These are phyloP conservation scores for Penicillium diatomitis DNA, from an alignment of 495 filamentous ascomycete genomes.

Conservation along the genomic window DNA sequence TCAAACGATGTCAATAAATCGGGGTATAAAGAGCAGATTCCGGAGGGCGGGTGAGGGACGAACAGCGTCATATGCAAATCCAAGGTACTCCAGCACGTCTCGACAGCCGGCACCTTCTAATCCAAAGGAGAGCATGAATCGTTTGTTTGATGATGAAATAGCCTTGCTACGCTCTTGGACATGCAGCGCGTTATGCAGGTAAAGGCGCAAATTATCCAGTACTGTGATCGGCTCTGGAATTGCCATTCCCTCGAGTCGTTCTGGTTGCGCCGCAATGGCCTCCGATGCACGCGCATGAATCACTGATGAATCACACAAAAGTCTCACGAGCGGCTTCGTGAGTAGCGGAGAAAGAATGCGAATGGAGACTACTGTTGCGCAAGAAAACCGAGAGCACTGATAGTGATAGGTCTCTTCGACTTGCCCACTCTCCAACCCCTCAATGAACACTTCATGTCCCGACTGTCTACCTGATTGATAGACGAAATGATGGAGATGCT, in stretches of 20 bases:
- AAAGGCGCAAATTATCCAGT: constrained; percentile 48
- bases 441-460: constrained; percentile 13
- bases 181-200: constrained; percentile 53
- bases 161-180: constrained; percentile 34
- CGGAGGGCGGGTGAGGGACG: not conserved
- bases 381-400: constrained; percentile 50
- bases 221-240: constrained; percentile 39
- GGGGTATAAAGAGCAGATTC: not conserved
- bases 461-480: constrained; percentile 28
- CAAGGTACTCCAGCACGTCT: constrained; percentile 52
- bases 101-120: constrained; percentile 45
- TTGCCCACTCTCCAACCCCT: constrained; percentile 27
- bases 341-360: constrained; percentile 47
- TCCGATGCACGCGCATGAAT: constrained; percentile 44
- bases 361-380: constrained; percentile 46
- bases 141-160: constrained; percentile 62
- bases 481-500: constrained; percentile 41
- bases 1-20: not conserved
- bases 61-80: constrained; percentile 42
- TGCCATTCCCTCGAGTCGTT: constrained; percentile 46
- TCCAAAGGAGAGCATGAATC: constrained; percentile 61
- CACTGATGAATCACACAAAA: constrained; percentile 47
- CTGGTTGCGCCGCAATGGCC: constrained; percentile 47
- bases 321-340: constrained; percentile 32
- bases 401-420: constrained; percentile 39